Evolutionary conservation across 73 alveolate species (phyloP), one percentile per base, ranked within the genome.

Genomic region (Paramecium tetraurelia): DNA sequence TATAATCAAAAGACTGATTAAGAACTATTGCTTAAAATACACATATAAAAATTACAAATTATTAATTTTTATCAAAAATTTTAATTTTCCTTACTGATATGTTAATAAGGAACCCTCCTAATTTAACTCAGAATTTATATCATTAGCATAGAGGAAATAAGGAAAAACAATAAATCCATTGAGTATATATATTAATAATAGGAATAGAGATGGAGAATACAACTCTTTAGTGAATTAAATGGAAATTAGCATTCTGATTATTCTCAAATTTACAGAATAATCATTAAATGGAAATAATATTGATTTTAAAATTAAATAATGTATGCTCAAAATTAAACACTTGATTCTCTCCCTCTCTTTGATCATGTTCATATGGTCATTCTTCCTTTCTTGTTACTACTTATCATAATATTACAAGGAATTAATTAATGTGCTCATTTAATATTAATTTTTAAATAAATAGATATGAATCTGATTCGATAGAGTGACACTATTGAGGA

Each of bases 401-500:
- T 50, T 12, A 5, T 53, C n/a, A 7, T 16, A 53, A n/a, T n/a
- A 53, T 53, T 7, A 18, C 31, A n/a, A 53, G 31, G 69, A 18
- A 53, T 53, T 53, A 53, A 18, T 53, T n/a, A 53, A 53, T n/a
- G 69, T 53, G 69, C 14, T 18, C 14, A 53, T 53, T 63, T 63
- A 63, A 22, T 63, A 31, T 33, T 63, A 63, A 63, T 31, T 63
- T 29, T 63, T 63, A 31, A 63, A 63, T 31, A 31, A 31, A 63
- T 63, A 63, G 84, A 63, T 63, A 80, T 80, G 90, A 80, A 80
- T 46, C 70, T 80, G 44, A 44, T 46, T 24, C 24, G 44, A 27
- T 40, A 27, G 57, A 46, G 57, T 22, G 57, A 94, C 27, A 90
- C 85, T 36, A 80, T 96, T 46, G 92, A 89, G 18, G 97, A 96